phyloP scores from a whole-genome alignment of 495 filamentous ascomycete species.

The Podospora australis region DNA sequence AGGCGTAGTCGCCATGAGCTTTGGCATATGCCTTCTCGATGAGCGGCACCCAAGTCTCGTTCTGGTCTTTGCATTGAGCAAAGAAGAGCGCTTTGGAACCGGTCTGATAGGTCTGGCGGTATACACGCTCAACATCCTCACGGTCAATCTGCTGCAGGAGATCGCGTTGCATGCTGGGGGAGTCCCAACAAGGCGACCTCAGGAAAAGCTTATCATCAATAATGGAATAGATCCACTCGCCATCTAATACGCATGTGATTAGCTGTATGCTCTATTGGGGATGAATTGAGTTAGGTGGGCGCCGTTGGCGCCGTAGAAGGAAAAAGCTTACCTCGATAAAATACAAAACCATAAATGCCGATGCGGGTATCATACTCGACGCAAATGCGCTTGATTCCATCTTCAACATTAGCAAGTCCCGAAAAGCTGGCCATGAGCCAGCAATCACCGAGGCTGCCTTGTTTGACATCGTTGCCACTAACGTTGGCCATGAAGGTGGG shows the following conservation, averaged over 20 bases:
- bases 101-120: conserved; percentile 72
- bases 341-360: conserved; percentile 94
- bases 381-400: conserved; percentile 72
- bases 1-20: conserved; percentile 76
- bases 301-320: background rate
- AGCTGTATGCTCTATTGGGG: too few species aligned
- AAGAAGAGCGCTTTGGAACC: conserved; percentile 79
- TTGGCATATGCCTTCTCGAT: conserved; percentile 96
- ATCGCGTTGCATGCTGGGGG: conserved; percentile 46
- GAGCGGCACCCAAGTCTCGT: conserved; percentile 91
- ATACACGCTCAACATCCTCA: conserved; percentile 65
- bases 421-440: conserved; percentile 89
- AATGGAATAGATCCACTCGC: conserved; percentile 90
- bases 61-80: conserved; percentile 75
- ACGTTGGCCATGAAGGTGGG: conserved; percentile 77
- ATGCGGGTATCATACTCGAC: conserved; percentile 67
- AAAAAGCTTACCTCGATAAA: conserved; percentile 53
- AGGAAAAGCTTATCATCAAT: conserved; percentile 79
- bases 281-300: background rate
- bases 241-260: conserved; percentile 45
- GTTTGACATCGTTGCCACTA: conserved; percentile 71
- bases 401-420: conserved; percentile 71
- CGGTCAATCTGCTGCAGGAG: conserved; percentile 53
- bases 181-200: conserved; percentile 74
- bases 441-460: conserved; percentile 80